A percentile compares a stretch with the other conserved stretches of the same genome.
Evolutionary conservation across 2,329 filamentous ascomycete species (phyloP).

Genomic region (Penicillium concentricum): DNA sequence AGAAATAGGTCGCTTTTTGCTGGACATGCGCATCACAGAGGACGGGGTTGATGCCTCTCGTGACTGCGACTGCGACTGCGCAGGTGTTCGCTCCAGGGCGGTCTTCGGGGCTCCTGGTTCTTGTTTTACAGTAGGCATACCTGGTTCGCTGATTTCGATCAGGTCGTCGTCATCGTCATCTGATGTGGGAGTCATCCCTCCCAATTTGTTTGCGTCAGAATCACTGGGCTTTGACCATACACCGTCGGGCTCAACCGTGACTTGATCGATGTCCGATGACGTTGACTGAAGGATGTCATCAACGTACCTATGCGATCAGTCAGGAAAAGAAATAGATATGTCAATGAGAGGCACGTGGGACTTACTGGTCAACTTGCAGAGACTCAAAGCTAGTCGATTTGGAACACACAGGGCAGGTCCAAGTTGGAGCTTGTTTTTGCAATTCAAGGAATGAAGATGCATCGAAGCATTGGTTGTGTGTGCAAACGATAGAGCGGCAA

Average conservation of each 20-base stretch:
- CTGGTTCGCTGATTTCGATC: constrained; percentile 49
- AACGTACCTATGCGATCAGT: constrained; percentile 63
- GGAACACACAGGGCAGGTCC: constrained; percentile 93
- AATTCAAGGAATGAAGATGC: constrained; percentile 87
- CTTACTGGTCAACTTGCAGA: constrained; percentile 82
- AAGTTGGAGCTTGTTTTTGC: constrained; percentile 94
- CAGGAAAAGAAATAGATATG: neutral
- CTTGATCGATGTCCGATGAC: constrained; percentile 69
- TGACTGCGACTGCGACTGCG: constrained; percentile 37
- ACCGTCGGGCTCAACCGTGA: constrained; percentile 85
- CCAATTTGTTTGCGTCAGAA: constrained; percentile 40
- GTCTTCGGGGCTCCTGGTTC: constrained; percentile 27
- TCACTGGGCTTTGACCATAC: constrained; percentile 62
- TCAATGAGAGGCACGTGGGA: constrained; percentile 9
- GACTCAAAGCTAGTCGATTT: constrained; percentile 77
- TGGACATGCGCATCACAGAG: constrained; percentile 35
- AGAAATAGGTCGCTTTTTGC: constrained; percentile 48
- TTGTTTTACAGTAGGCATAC: constrained; percentile 38
- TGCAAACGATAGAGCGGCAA: constrained; percentile 75
- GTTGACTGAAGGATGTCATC: constrained; percentile 80
- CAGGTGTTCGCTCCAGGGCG: constrained; percentile 34
- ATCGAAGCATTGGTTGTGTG: constrained; percentile 93
- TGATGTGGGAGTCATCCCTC: constrained; percentile 37
- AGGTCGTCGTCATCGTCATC: constrained; percentile 53
- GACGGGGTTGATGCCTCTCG: constrained; percentile 41